A percentile compares a stretch with the other conserved stretches of the same genome.
Evolutionary conservation across 2,329 filamentous ascomycete species (phyloP).

Genomic region (Didymellaceae sp.): DNA sequence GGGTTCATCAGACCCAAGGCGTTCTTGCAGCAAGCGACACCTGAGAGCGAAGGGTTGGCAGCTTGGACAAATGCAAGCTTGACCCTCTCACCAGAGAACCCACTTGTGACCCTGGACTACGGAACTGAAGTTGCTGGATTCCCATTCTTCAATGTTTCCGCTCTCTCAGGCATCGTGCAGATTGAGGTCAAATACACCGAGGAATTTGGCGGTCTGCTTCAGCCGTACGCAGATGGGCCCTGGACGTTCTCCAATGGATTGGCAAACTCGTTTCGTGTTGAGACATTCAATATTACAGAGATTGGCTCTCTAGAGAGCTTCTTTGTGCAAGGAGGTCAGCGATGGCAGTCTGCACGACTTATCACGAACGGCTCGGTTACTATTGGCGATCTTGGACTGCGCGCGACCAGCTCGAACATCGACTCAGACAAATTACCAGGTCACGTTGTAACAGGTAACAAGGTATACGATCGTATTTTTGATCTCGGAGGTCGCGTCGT

Average conservation of each 20-base stretch:
- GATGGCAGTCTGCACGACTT: slow-evolving; percentile 50
- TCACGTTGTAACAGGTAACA: slow-evolving; percentile 39
- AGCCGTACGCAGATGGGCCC: slow-evolving; percentile 19
- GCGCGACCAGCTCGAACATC: slow-evolving; percentile 33
- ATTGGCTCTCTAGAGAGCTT: slow-evolving; percentile 39
- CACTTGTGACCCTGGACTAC: slow-evolving; percentile 22
- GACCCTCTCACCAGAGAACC: slow-evolving; percentile 10
- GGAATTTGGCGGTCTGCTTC: neutral
- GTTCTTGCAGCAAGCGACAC: neutral
- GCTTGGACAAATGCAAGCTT: neutral
- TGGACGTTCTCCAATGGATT: slow-evolving; percentile 27
- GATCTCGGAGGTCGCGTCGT: slow-evolving; percentile 47
- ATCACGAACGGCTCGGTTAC: slow-evolving; percentile 44
- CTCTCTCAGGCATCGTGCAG: slow-evolving; percentile 1
- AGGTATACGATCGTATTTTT: slow-evolving; percentile 46
- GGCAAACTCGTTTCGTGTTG: slow-evolving; percentile 43
- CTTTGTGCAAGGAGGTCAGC: slow-evolving; percentile 52
- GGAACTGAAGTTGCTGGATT: slow-evolving; percentile 25
- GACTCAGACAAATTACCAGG: slow-evolving; percentile 36
- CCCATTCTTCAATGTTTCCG: slow-evolving; percentile 16
- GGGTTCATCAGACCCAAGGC: neutral
- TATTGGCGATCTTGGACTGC: slow-evolving; percentile 44
- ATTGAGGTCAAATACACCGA: slow-evolving; percentile 20
- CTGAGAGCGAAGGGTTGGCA: neutral
- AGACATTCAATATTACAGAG: slow-evolving; percentile 49